Evolutionary conservation across 306 rosid genomes (phyloP).

Genomic region (Cicer bijugum): DNA sequence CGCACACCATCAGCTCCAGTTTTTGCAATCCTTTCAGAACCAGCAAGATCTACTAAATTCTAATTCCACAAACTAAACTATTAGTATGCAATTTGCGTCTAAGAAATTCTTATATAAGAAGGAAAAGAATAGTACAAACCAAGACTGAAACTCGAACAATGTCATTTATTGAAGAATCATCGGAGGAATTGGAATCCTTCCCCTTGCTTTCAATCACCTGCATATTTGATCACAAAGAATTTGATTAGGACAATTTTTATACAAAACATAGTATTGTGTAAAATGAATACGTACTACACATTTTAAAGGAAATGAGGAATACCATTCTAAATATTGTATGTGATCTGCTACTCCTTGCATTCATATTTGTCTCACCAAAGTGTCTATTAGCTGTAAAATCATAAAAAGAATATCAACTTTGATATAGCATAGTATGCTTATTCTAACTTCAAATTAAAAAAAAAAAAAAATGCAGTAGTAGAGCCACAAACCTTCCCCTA

Average conservation of each 20-base stretch:
- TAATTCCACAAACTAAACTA: constrained; percentile 46
- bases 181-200: constrained; percentile 62
- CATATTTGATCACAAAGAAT: constrained; percentile 16
- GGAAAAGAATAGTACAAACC: constrained; percentile 59
- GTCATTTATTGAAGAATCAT: constrained; percentile 58
- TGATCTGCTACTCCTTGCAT: constrained; percentile 91
- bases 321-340: constrained; percentile 99
- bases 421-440: constrained; percentile 35
- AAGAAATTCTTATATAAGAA: constrained; percentile 18
- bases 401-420: constrained; percentile 31
- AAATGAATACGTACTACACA: neutral
- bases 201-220: constrained; percentile 95
- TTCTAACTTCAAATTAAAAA: constrained; percentile 26
- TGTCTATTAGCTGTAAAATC: constrained; percentile 76
- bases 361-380: constrained; percentile 97
- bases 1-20: constrained; percentile 97
- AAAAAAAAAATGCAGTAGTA: neutral
- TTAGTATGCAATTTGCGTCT: constrained; percentile 36
- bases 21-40: constrained; percentile 96
- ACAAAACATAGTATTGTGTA: neutral
- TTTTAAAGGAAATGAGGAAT: constrained; percentile 29
- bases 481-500: constrained; percentile 79
- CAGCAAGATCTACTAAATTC: constrained; percentile 97
- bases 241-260: neutral
- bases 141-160: constrained; percentile 89